Conservation (phyloP, 169 alveolate genomes). For the Toxoplasma gondii region DNA sequence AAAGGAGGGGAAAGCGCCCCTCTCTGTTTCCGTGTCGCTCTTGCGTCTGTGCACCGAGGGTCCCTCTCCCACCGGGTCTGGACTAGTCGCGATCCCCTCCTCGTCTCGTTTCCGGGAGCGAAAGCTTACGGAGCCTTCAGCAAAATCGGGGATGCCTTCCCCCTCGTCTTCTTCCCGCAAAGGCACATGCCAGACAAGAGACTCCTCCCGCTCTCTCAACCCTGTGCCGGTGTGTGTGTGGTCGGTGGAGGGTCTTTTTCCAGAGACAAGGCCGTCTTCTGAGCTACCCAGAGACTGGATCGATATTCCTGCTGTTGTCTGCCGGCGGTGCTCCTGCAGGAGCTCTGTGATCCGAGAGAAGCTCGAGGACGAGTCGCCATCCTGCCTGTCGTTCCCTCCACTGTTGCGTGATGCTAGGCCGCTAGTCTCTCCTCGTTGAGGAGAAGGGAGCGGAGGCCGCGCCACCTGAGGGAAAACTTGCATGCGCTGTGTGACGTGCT, state of each 20-base stretch:
- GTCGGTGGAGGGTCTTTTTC: background rate
- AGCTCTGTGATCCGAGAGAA: background rate
- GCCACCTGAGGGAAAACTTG: background rate
- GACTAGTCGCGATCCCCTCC: background rate
- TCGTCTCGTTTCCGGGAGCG: background rate
- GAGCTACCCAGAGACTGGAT: background rate
- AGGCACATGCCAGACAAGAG: slow-evolving; percentile 18
- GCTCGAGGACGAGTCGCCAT: background rate
- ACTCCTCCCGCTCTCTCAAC: background rate
- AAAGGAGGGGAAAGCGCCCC: background rate
- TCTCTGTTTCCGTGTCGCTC: background rate
- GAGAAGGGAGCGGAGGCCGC: too few relatives aligned
- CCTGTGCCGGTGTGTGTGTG: background rate
- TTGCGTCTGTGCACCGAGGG: background rate
- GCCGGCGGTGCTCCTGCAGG: background rate
- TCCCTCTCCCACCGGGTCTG: background rate
- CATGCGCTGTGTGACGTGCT: slow-evolving; percentile 20
- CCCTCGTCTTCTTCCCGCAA: slow-evolving; percentile 18
- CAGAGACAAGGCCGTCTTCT: background rate
- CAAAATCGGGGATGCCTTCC: background rate
- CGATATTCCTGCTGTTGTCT: background rate
- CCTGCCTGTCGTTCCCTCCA: too few relatives aligned
- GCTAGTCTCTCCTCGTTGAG: too few relatives aligned
- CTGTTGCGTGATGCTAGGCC: too few relatives aligned
- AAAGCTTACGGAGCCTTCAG: background rate